Percentiles rank a stretch among this genome's conserved stretches.
Conservation (phyloP, 208 protist genomes). For the Lotmaria passim region DNA sequence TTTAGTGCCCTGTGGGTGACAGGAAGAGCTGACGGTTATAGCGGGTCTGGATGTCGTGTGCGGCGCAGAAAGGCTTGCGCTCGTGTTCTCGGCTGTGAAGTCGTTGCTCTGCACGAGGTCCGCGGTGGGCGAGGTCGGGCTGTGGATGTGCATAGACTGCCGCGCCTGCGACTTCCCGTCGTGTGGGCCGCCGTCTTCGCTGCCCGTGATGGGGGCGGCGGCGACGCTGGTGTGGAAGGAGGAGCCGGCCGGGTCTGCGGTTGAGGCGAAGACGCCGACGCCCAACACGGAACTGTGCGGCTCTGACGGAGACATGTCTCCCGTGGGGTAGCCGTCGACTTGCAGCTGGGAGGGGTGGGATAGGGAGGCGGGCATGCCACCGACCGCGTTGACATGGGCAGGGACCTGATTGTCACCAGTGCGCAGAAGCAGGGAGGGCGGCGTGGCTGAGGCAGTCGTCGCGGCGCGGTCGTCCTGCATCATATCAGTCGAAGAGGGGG, state of each 20-base stretch:
- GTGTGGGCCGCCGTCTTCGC: not conserved
- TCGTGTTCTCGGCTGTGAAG: constrained; percentile 4
- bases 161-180: constrained; percentile 12
- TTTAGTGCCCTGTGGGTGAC: not conserved
- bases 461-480: constrained; percentile 6
- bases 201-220: not conserved
- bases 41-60: not conserved
- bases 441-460: not conserved
- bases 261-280: not conserved
- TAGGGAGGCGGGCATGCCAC: not conserved
- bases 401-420: not conserved
- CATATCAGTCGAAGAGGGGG: not conserved
- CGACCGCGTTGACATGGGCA: not conserved
- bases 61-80: not conserved
- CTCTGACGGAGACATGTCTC: no score
- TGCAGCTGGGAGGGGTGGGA: constrained; percentile 5
- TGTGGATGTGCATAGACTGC: constrained; percentile 11
- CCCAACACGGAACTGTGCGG: not conserved
- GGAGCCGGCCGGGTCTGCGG: not conserved
- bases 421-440: not conserved
- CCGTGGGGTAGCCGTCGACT: not conserved
- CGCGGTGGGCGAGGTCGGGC: not conserved
- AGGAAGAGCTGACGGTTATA: constrained; percentile 10
- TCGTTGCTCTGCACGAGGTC: not conserved
- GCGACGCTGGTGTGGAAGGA: constrained; percentile 8